Percentiles rank a stretch among this genome's conserved stretches.
Conservation (phyloP, 768 basidiomycete genomes). For the Russula brevipes region DNA sequence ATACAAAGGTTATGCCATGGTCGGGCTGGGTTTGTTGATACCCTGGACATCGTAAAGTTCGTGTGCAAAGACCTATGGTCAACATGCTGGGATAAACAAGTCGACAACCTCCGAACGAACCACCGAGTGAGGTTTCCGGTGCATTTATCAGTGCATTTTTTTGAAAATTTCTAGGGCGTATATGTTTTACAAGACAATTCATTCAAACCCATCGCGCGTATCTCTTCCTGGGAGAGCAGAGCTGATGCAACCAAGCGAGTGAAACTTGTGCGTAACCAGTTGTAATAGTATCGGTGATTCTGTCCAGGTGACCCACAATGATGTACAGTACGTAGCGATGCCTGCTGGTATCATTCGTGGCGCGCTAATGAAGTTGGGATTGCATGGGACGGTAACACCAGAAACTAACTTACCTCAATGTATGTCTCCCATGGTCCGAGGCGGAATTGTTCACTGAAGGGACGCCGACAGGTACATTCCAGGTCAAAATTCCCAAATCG, state of each 20-base stretch:
- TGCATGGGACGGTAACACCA: slow-evolving; percentile 65
- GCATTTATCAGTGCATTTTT: not conserved
- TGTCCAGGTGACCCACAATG: not conserved
- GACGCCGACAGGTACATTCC: slow-evolving; percentile 61
- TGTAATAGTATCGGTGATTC: not conserved
- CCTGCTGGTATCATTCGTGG: slow-evolving; percentile 82
- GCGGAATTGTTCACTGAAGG: not conserved
- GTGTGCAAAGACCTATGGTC: slow-evolving; percentile 96
- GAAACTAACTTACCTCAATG: slow-evolving; percentile 88
- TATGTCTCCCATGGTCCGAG: slow-evolving; percentile 33
- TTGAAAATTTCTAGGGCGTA: slow-evolving; percentile 54
- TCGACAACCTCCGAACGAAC: slow-evolving; percentile 92
- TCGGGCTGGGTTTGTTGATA: slow-evolving; percentile 68
- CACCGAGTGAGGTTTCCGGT: slow-evolving; percentile 58
- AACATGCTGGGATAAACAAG: slow-evolving; percentile 89
- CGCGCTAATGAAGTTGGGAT: slow-evolving; percentile 71
- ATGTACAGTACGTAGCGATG: slow-evolving; percentile 67
- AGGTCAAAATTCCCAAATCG: slow-evolving; percentile 72
- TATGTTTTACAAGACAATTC: slow-evolving; percentile 91
- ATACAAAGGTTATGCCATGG: slow-evolving; percentile 65
- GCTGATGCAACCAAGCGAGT: slow-evolving; percentile 67
- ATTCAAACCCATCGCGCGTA: slow-evolving; percentile 77
- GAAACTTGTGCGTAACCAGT: slow-evolving; percentile 49
- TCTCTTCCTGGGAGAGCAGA: slow-evolving; percentile 78
- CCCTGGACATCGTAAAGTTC: slow-evolving; percentile 89